Evolutionary conservation across 805 yeast species (phyloP).

Genomic region (Blastobotrys chiropterorum): DNA sequence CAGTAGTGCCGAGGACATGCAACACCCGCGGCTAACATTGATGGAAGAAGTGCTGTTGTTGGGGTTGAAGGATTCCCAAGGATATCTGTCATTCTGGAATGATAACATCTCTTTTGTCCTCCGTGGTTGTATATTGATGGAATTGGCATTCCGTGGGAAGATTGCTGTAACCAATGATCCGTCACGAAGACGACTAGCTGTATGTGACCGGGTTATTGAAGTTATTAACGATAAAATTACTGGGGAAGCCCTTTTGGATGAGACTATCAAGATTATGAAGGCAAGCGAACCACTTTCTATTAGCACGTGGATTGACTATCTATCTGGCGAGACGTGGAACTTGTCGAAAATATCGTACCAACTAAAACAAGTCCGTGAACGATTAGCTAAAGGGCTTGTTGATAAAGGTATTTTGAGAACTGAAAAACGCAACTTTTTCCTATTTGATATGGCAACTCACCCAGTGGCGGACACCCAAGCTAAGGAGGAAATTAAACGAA

Average conservation of each 20-base stretch:
- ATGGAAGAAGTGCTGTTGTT: conserved; percentile 94
- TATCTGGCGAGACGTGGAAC: conserved; percentile 96
- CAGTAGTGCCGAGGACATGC: conserved; percentile 37
- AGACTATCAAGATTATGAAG: conserved; percentile 85
- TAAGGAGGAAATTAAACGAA: conserved; percentile 70
- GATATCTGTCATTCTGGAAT: conserved; percentile 95
- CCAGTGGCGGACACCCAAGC: conserved; percentile 84
- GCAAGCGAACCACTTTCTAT: conserved; percentile 75
- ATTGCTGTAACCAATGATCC: conserved; percentile 89
- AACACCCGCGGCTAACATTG: conserved; percentile 70
- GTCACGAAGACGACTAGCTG: conserved; percentile 79
- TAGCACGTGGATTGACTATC: conserved; percentile 85
- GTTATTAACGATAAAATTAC: conserved; percentile 81
- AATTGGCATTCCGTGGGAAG: conserved; percentile 84
- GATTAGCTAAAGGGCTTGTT: conserved; percentile 92
- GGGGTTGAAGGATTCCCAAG: conserved; percentile 94
- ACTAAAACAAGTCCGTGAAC: conserved; percentile 93
- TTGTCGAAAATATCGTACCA: conserved; percentile 90
- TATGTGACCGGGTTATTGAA: conserved; percentile 81
- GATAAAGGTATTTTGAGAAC: conserved; percentile 96
- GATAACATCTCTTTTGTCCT: conserved; percentile 94
- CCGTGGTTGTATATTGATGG: conserved; percentile 89
- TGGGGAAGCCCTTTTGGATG: conserved; percentile 93
- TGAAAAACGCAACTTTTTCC: conserved; percentile 86
- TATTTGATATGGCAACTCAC: conserved; percentile 98